Conservation (phyloP, 2,329 filamentous ascomycete species). For the Colletotrichum theobromicola region DNA sequence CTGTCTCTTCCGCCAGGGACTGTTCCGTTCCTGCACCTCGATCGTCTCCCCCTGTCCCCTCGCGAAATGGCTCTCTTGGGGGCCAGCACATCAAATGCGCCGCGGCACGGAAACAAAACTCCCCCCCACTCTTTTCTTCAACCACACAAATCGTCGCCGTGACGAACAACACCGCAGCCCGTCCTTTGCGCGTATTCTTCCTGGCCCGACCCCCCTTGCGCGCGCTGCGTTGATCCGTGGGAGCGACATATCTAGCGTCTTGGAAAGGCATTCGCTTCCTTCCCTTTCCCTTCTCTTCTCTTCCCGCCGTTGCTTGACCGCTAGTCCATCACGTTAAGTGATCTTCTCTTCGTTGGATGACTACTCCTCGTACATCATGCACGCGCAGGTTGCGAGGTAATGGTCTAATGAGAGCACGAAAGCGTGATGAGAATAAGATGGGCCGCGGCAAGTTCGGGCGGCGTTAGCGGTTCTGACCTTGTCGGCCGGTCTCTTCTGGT, state of each 20-base stretch:
- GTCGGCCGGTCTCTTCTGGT: neutral
- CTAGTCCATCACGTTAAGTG: neutral
- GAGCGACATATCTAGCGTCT: neutral
- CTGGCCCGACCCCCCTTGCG: neutral
- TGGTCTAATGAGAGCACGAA: neutral
- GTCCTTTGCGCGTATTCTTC: neutral
- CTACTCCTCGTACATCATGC: neutral
- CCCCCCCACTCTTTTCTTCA: neutral
- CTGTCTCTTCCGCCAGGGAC: neutral
- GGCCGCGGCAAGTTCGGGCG: neutral
- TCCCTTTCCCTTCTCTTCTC: neutral
- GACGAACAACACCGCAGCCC: neutral
- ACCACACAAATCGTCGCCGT: neutral
- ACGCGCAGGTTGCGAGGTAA: neutral
- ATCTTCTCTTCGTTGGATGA: neutral
- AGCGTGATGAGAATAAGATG: too few species aligned
- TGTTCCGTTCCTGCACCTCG: neutral
- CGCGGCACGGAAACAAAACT: neutral
- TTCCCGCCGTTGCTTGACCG: neutral
- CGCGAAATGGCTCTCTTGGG: neutral
- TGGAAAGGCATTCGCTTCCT: neutral
- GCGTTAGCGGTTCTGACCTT: too few species aligned
- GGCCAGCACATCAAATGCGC: neutral
- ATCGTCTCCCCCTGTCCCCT: neutral
- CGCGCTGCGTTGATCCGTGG: neutral